Base-by-base conservation (phyloP, 495 filamentous ascomycete species). In the Tuber borchii region DNA sequence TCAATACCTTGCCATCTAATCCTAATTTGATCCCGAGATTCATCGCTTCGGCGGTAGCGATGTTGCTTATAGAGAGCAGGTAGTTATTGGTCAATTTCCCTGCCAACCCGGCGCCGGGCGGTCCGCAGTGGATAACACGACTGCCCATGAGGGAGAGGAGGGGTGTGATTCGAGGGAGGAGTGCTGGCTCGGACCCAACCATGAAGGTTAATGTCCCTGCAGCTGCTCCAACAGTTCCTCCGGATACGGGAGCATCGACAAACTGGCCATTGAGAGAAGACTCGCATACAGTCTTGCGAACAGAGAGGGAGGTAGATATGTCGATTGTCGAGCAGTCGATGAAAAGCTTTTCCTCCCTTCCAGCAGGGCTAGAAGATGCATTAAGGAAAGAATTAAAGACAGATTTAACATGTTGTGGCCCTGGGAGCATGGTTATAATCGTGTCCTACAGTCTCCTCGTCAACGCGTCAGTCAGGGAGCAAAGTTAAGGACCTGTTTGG, bases 1-100 rank as follows among this genome's bases (percentile, higher is more conserved):
- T 92, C 20, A 97, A 85, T 1, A 89, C 89, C 80, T 91, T 91
- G 17, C 92, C 90, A 73, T 97, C 92, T 16, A 97, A 87, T 2
- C 94, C 94, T 87, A 91, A 93, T 77, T 89, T 89, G 34, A 95
- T 89, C 40, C 93, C 94, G 31, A 97, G 88, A 77, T 94, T 93
- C 94, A 97, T 97, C 0, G 93, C 94, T 84, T 97, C 94, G 1
- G 92, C 91, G 0, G 93, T 94, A 2, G 93, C 94, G 78, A 97
- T 94, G 81, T 97, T 97, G 83, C 93, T 94, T 75, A 97, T 90
- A 2, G 93, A 93, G 17, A 97, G 87, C 56, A 97, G 89, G 82
- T 97, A 97, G 82, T 97, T 97, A 84, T 97, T 97, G 42, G 94
- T 92, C 12, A 97, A 87, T 83, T 97, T 97, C 17, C 90, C 93